Percentiles rank a stretch among this genome's conserved stretches.
These are phyloP conservation scores for Metschnikowia colocasiae DNA, from an alignment of 805 yeast genomes.

Conservation along the genomic window DNA sequence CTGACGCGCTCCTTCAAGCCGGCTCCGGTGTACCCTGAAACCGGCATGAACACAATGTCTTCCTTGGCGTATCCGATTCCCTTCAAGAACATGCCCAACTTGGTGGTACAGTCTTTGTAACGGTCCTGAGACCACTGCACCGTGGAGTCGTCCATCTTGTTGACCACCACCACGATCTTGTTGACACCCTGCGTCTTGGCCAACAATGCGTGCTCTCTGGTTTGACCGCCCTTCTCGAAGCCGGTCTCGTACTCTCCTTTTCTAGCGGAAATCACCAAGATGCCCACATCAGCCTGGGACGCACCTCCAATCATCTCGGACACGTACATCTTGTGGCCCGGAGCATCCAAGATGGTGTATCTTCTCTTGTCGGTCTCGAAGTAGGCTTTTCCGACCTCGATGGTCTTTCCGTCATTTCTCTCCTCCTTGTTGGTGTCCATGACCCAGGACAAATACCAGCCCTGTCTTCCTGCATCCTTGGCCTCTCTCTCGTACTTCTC, in stretches of 20 bases:
- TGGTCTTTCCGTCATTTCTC: slow-evolving; percentile 98
- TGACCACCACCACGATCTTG: slow-evolving; percentile 86
- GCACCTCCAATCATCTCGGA: slow-evolving; percentile 99
- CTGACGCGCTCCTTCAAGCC: slow-evolving; percentile 86
- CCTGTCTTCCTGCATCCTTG: slow-evolving; percentile 98
- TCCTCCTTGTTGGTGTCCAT: slow-evolving; percentile 99
- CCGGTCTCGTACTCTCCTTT: slow-evolving; percentile 99
- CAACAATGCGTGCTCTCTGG: slow-evolving; percentile 94
- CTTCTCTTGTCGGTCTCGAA: slow-evolving; percentile 98
- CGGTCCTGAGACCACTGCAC: slow-evolving; percentile 95
- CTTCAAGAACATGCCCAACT: slow-evolving; percentile 71
- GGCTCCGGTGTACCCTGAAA: slow-evolving; percentile 96
- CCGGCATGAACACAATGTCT: slow-evolving; percentile 92
- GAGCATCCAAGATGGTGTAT: slow-evolving; percentile 97
- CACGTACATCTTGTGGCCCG: slow-evolving; percentile 98
- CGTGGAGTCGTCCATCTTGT: slow-evolving; percentile 99
- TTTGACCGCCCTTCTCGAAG: slow-evolving; percentile 98
- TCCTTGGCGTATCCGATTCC: slow-evolving; percentile 88
- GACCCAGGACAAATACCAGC: slow-evolving; percentile 99
- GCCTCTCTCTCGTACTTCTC: slow-evolving; percentile 98
- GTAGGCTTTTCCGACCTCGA: slow-evolving; percentile 96
- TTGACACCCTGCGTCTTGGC: slow-evolving; percentile 99
- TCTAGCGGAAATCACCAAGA: slow-evolving; percentile 94
- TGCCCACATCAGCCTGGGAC: slow-evolving; percentile 98
- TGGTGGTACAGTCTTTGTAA: slow-evolving; percentile 89